Evolutionary conservation across 768 basidiomycete genomes (phyloP).

Genomic region (Thelephora aurantiotincta): DNA sequence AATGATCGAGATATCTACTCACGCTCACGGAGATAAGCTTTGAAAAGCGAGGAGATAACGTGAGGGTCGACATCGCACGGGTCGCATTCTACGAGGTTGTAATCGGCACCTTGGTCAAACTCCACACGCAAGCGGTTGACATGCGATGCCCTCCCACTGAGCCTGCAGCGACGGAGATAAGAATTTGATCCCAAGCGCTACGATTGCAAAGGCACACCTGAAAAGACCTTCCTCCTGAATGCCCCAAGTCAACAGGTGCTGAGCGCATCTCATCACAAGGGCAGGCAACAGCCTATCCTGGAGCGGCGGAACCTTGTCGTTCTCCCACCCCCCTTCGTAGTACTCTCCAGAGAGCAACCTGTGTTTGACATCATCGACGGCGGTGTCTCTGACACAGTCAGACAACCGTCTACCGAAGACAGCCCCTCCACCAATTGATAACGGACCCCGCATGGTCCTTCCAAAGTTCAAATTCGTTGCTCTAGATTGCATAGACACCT

Average conservation of each 20-base stretch:
- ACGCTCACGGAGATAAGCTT: slow-evolving; percentile 88
- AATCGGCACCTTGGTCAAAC: slow-evolving; percentile 85
- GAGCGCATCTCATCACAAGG: slow-evolving; percentile 66
- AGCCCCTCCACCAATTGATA: slow-evolving; percentile 25
- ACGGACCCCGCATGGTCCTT: slow-evolving; percentile 38
- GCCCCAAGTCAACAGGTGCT: slow-evolving; percentile 74
- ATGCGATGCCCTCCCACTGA: slow-evolving; percentile 76
- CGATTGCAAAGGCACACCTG: slow-evolving; percentile 33
- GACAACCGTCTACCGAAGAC: slow-evolving; percentile 57
- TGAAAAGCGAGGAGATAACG: slow-evolving; percentile 86
- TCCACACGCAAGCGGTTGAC: slow-evolving; percentile 59
- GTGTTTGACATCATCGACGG: slow-evolving; percentile 19
- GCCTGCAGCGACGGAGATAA: slow-evolving; percentile 26
- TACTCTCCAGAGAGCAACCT: slow-evolving; percentile 4
- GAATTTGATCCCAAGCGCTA: neutral
- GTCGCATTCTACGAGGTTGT: slow-evolving; percentile 60
- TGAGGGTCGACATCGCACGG: slow-evolving; percentile 91
- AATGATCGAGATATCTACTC: slow-evolving; percentile 22
- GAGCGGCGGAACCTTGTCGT: slow-evolving; percentile 8
- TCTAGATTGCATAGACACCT: slow-evolving; percentile 17
- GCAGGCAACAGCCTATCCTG: slow-evolving; percentile 42
- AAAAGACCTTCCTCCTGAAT: slow-evolving; percentile 80
- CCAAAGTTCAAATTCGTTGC: slow-evolving; percentile 37
- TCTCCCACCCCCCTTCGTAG: neutral
- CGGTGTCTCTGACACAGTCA: slow-evolving; percentile 41